Conservation (phyloP, 2,329 filamentous ascomycete genomes). For the Colletotrichum incanum region DNA sequence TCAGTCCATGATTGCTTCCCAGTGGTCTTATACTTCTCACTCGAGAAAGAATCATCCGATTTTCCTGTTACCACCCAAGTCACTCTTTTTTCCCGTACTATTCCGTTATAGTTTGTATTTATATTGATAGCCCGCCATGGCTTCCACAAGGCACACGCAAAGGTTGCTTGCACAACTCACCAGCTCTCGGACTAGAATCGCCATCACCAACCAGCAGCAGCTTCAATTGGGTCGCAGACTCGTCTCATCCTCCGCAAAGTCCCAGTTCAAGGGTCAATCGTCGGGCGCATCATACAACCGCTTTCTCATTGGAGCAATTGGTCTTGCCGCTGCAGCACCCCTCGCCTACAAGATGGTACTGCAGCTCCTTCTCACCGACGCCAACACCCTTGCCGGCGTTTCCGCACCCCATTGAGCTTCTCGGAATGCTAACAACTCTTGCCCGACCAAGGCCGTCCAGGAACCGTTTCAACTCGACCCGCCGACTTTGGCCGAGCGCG, state of each 20-base stretch:
- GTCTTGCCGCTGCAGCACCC: constrained; percentile 67
- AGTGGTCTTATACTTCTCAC: constrained; percentile 38
- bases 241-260: constrained; percentile 39
- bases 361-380: constrained; percentile 18
- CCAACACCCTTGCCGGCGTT: constrained; percentile 31
- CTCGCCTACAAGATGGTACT: constrained; percentile 74
- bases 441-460: constrained; percentile 55
- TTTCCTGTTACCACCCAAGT: constrained; percentile 26
- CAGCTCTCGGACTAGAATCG: constrained; percentile 31
- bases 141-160: constrained; percentile 23
- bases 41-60: constrained; percentile 40
- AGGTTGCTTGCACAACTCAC: constrained; percentile 41
- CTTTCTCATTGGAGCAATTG: constrained; percentile 53
- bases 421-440: constrained; percentile 32
- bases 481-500: constrained; percentile 86
- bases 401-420: constrained; percentile 31
- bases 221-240: constrained; percentile 41
- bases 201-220: constrained; percentile 19
- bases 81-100: constrained; percentile 23
- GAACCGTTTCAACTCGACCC: constrained; percentile 68
- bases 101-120: constrained; percentile 25
- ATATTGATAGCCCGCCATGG: constrained; percentile 34
- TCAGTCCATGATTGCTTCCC: constrained; percentile 39
- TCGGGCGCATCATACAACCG: constrained; percentile 31
- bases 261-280: constrained; percentile 36